Evolutionary conservation across 805 yeast genomes (phyloP).

Genomic region (Yueomyces sinensis): DNA sequence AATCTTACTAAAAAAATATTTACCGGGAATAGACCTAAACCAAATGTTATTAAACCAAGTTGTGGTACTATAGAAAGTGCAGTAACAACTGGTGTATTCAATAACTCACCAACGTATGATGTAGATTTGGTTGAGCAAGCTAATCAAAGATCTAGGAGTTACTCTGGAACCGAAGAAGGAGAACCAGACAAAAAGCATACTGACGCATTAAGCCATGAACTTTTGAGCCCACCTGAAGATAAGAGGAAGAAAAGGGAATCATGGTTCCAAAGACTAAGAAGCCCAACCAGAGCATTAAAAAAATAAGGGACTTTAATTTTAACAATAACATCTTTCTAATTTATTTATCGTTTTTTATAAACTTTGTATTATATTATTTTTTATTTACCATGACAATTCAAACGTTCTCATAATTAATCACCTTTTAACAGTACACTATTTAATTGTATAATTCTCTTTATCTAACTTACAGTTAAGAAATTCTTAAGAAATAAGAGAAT

Average conservation of each 20-base stretch:
- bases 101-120: conserved; percentile 14
- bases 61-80: not conserved
- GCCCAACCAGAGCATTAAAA: conserved; percentile 22
- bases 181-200: no score
- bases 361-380: no score
- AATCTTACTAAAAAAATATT: conserved; percentile 12
- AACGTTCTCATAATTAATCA: no score
- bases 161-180: no score
- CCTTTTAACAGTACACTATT: no score
- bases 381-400: no score
- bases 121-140: conserved; percentile 2
- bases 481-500: no score
- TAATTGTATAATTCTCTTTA: no score
- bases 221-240: conserved; percentile 4
- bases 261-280: conserved; percentile 34
- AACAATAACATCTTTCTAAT: no score
- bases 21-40: conserved; percentile 6
- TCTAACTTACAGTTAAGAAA: no score
- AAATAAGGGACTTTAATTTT: conserved; percentile 1
- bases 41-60: not conserved
- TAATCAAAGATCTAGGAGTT: not conserved
- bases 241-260: conserved; percentile 25
- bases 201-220: no score
- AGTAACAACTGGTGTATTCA: conserved; percentile 6
- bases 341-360: no score